A percentile compares a stretch with the other conserved stretches of the same genome.
Evolutionary conservation across 805 yeast species (phyloP).

Genomic region (Suhomyces sp.): DNA sequence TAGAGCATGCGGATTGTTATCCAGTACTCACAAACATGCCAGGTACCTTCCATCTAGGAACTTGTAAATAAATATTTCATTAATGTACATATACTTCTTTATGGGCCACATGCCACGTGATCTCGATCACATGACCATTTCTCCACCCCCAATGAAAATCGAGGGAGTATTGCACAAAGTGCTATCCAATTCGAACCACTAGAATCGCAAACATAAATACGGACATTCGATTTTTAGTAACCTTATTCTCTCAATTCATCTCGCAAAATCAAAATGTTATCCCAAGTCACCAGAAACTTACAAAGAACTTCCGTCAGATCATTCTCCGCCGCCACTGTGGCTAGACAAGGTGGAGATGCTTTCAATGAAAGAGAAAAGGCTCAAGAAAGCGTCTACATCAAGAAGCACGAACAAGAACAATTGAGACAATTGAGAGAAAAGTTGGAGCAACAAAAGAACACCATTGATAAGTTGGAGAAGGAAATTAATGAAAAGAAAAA

Average conservation of each 20-base stretch:
- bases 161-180: slow-evolving; percentile 1
- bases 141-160: slow-evolving; percentile 1
- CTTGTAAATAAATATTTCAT: slow-evolving; percentile 19
- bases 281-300: slow-evolving; percentile 24
- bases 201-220: neutral
- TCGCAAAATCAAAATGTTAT: slow-evolving; percentile 17
- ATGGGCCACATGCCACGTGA: neutral
- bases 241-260: neutral
- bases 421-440: slow-evolving; percentile 72
- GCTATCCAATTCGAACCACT: neutral
- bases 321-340: slow-evolving; percentile 30
- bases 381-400: slow-evolving; percentile 80
- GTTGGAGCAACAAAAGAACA: slow-evolving; percentile 70
- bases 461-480: slow-evolving; percentile 48
- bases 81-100: slow-evolving; percentile 2
- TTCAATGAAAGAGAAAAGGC: slow-evolving; percentile 86
- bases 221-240: neutral
- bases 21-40: slow-evolving; percentile 67
- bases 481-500: slow-evolving; percentile 40
- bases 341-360: slow-evolving; percentile 24
- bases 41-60: slow-evolving; percentile 42
- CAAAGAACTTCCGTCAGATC: slow-evolving; percentile 27
- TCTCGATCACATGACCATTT: neutral
- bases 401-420: slow-evolving; percentile 88
- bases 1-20: slow-evolving; percentile 75